Base-by-base conservation (phyloP, 768 basidiomycete species). In the Trametes cingulata region DNA sequence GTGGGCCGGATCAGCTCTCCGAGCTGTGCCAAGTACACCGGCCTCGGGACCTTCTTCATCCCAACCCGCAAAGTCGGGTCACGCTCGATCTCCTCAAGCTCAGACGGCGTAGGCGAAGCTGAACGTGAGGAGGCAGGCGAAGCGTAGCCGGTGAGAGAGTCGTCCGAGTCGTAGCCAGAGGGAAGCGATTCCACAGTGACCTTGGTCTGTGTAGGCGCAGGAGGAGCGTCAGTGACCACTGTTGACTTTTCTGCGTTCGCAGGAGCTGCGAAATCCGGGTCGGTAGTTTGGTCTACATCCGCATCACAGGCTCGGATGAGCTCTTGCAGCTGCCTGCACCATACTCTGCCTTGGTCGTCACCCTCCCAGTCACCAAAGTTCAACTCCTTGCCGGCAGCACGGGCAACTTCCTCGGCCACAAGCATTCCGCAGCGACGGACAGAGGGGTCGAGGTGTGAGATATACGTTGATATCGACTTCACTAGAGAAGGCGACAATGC, bases 401-500 rank as follows among this genome's bases (percentile, higher is more conserved):
- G 75, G 0, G 93, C 90, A 9, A 89, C 80, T 17, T 88, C 77
- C 73, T 99, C 96, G 0, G 91, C 96, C 0, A 85, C 86, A 35
- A 98, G 81, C 94, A 99, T 96, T 3, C 97, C 97, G 65, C 93
- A 90, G 24, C 87, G 82, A 3, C 96, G 87, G 19, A 97, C 81
- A 3, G 85, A 79, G 1, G 78, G 74, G 53, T 96, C 93, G 6
- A 86, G 74, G 72, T 96, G 93, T 0, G 80, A 80, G 45, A 99
- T 85, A 68, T 97, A 98, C 6, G 74, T 73, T 6, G 87, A 83
- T 46, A 97, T 79, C 13, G 84, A 84, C 20, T 77, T 75, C 62
- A 98, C 80, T 68, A 98, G 88, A 1, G 76, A 58, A 5, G 85
- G 76, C 13, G 83, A 85, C 29, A 81, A 72, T 2, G 84, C 79